A percentile compares a stretch with the other conserved stretches of the same genome.
phyloP scores from a whole-genome alignment of 352 stramenopile species.

The Chrysophaeum taylorii region DNA sequence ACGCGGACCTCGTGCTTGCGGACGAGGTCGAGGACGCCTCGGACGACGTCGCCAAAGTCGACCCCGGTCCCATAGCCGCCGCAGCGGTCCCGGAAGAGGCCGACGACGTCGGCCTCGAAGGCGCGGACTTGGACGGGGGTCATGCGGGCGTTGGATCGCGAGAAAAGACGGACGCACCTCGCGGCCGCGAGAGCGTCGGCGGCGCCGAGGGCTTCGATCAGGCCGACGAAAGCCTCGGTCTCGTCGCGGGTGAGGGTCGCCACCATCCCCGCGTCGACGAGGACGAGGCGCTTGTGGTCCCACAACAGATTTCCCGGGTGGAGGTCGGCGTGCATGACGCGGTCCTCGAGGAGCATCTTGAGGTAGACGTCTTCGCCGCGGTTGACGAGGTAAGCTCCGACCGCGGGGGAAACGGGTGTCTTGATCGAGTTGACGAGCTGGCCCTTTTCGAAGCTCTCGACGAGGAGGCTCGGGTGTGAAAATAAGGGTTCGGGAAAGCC shows the following conservation, averaged over 20 bases:
- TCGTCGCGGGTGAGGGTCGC: constrained; percentile 41
- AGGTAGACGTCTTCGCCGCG: constrained; percentile 52
- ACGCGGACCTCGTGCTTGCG: constrained; percentile 45
- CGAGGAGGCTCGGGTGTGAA: constrained; percentile 31
- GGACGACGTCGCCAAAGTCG: constrained; percentile 40
- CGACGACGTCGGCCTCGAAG: constrained; percentile 44
- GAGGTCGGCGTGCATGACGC: constrained; percentile 41
- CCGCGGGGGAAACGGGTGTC: background rate
- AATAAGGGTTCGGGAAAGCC: constrained; percentile 42
- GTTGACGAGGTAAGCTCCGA: constrained; percentile 45
- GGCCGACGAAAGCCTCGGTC: constrained; percentile 45
- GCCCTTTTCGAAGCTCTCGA: constrained; percentile 47
- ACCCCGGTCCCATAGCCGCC: constrained; percentile 47
- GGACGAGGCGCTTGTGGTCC: constrained; percentile 27
- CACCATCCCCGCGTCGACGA: constrained; percentile 62
- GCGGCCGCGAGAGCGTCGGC: constrained; percentile 41
- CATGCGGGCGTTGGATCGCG: constrained; percentile 30
- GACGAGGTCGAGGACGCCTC: constrained; percentile 44
- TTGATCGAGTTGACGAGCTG: constrained; percentile 33
- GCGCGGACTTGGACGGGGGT: constrained; percentile 20
- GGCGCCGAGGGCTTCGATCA: constrained; percentile 42
- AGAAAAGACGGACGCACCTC: constrained; percentile 43
- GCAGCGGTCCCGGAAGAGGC: constrained; percentile 41
- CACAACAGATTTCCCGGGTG: constrained; percentile 25
- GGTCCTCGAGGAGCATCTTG: constrained; percentile 64